Evolutionary conservation across 441 rosid genomes (phyloP), one percentile per base, ranked within the genome.

Genomic region (Flueggea neowawraea): DNA sequence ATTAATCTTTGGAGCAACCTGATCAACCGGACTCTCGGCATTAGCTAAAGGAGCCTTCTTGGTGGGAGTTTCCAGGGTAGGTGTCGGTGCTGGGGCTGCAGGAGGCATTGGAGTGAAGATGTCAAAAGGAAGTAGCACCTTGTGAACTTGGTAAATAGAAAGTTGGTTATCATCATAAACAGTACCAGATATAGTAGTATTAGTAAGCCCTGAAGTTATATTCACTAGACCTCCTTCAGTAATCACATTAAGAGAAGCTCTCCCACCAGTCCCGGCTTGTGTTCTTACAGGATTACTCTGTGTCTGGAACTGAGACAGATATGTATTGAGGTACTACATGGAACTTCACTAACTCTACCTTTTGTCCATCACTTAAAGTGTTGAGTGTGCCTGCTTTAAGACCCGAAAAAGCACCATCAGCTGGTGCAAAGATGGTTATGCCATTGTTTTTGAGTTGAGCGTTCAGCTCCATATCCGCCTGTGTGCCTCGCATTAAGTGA

Each of bases 251-350:
- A 89, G 81, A 15, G 85, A 90, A 52, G 78, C 85, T 63, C 80
- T 76, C 10, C 73, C 73, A 0, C 69, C 70, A n/a, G 70, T 83
- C 7, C 96, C 91, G 13, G 96, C 96, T 16, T 84, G 82, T 2
- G 96, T 89, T 64, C 83, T 73, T 44, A 86, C 72, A 13, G 96
- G 96, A 55, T 89, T 86, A 41, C 88, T 89, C 17, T 80, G 69
- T 0, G 89, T 89, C 65, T 86, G 89, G 72, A 86, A 87, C 61
- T 82, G 85, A 3, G 89, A 39, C 51, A 79, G 91, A 61, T 12
- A 84, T 58, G 56, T 73, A 80, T 7, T 71, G 61, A n/a, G 91
- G 89, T 52, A 86, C 61, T 11, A 83, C 76, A 15, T 86, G 93
- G 63, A 81, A 89, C 74, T 84, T 92, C 54, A 84, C 64, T 4